A percentile compares a stretch with the other conserved stretches of the same genome.
Evolutionary conservation across 2,329 filamentous ascomycete species (phyloP).

Genomic region (Huntiella savannae): DNA sequence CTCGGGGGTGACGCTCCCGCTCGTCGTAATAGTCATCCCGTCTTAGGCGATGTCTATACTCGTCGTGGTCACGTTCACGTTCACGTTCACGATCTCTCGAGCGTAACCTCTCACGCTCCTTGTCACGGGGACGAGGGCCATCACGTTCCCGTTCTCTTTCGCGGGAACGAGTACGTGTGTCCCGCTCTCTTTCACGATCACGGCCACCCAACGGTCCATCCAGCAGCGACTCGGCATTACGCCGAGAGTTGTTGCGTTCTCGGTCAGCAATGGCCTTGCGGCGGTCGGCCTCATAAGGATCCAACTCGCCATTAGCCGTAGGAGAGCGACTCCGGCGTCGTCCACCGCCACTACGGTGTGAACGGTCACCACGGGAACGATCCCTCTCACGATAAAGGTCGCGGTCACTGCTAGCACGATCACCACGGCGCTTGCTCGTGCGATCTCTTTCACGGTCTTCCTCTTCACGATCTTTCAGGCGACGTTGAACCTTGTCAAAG

Average conservation of each 20-base stretch:
- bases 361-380: constrained; percentile 38
- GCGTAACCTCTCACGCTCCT: constrained; percentile 31
- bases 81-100: constrained; percentile 21
- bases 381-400: constrained; percentile 40
- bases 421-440: constrained; percentile 26
- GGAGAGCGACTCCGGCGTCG: constrained; percentile 59
- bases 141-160: constrained; percentile 21
- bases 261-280: constrained; percentile 85
- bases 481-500: constrained; percentile 81
- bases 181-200: constrained; percentile 20
- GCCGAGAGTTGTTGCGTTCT: constrained; percentile 56
- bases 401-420: constrained; percentile 33
- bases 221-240: constrained; percentile 11
- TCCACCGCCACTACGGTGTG: constrained; percentile 32
- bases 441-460: constrained; percentile 46
- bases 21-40: constrained; percentile 56
- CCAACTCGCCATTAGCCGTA: constrained; percentile 37
- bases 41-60: constrained; percentile 31
- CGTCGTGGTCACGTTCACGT: constrained; percentile 21
- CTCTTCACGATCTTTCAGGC: constrained; percentile 79
- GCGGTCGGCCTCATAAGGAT: constrained; percentile 88
- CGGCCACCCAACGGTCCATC: neutral
- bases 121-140: constrained; percentile 41
- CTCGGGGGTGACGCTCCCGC: constrained; percentile 68
- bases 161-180: constrained; percentile 14